Evolutionary conservation across 2,329 filamentous ascomycete genomes (phyloP).

Genomic region (Colletotrichum viniferum): DNA sequence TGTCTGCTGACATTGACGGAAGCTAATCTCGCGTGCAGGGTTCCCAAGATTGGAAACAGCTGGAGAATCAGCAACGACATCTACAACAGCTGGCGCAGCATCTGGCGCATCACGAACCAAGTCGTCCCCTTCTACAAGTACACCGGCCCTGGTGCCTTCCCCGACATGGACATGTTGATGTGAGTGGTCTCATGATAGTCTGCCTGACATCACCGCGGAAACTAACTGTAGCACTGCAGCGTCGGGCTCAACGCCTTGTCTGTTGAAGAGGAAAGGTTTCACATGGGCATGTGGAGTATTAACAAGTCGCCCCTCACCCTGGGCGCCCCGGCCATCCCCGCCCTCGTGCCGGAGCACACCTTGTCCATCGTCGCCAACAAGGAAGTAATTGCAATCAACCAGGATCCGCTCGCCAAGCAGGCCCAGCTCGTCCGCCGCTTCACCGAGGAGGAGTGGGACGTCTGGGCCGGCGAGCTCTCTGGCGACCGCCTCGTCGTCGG

Average conservation of each 20-base stretch:
- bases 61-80: conserved; percentile 61
- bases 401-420: conserved; percentile 56
- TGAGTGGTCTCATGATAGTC: conserved; percentile 24
- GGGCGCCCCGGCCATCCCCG: conserved; percentile 45
- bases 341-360: conserved; percentile 40
- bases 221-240: conserved; percentile 25
- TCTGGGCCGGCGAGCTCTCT: conserved; percentile 54
- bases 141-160: conserved; percentile 50
- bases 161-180: conserved; percentile 59
- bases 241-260: conserved; percentile 52
- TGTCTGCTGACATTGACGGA: neutral
- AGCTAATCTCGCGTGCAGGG: neutral
- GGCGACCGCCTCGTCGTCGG: conserved; percentile 46
- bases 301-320: conserved; percentile 55
- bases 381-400: conserved; percentile 62
- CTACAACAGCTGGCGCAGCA: conserved; percentile 52
- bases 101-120: conserved; percentile 58
- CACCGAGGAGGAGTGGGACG: conserved; percentile 53
- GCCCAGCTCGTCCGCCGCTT: conserved; percentile 53
- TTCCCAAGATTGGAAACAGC: conserved; percentile 37
- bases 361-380: conserved; percentile 51
- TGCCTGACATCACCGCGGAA: neutral
- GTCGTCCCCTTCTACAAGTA: conserved; percentile 49
- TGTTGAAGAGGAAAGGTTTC: conserved; percentile 51
- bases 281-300: conserved; percentile 58